Base-by-base conservation (phyloP, 129 eudicot genomes). In the Lonicera japonica region DNA sequence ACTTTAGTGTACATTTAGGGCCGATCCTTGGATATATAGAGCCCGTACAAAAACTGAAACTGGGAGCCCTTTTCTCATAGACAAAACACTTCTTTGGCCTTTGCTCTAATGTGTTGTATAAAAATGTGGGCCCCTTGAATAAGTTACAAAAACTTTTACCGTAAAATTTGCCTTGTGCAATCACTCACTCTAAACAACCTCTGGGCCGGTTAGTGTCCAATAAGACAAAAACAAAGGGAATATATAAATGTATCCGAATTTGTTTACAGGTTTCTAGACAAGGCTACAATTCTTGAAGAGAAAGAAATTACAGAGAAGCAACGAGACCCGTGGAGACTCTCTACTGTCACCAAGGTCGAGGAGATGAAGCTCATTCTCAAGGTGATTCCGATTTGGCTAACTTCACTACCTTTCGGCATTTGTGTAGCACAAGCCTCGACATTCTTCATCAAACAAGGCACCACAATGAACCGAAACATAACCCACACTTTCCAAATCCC, bases 401-500 rank as follows among this genome's bases (percentile, higher is more conserved):
- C 97, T 16, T 59, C 80, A 19, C 25, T 91, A 50, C 67, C 87
- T 19, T 87, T 91, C 51, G 97, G 94, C 14, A 65, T 82, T 2
- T 80, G 88, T 23, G 62, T 80, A 5, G 86, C 96, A 16, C 98
- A 92, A 70, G 51, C 74, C 70, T 34, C 85, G 0, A 92, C 98
- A 1, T 84, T 92, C 75, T 92, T 87, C 71, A 82, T 92, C 75
- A 87, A 92, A 73, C 98, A 92, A 75, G 70, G 88, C 21, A 69
- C 63, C 0, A 58, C 77, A 21, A 43, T 92, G 58, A 23, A 87
- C 82, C 84, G 90, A 2, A 54, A 59, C 36, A 61, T 92, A 69
- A 51, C 71, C 21, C 24, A 50, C 41, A 23, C 8, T 22, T 84
- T 87, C 69, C 2, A 2, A 41, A 80, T 92, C 75, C 98, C 98